Base-by-base conservation (phyloP, 306 rosid species). In the Sphenostylis stenocarpa region DNA sequence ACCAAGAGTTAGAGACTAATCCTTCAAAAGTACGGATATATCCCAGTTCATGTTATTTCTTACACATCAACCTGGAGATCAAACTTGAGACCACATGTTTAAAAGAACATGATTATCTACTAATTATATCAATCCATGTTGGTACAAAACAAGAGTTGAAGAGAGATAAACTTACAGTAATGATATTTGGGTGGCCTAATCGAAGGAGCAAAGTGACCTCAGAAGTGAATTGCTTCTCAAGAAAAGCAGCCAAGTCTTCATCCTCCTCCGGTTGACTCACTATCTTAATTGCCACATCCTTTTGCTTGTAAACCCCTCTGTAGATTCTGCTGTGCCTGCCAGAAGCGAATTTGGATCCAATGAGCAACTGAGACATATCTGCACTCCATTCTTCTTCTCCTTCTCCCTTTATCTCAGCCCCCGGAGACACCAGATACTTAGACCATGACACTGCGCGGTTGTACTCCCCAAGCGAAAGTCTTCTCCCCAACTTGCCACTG, bases 311-410 rank as follows among this genome's bases (percentile, higher is more conserved):
- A 4, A 89, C 75, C 0, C 99, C 99, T 84, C 92, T 91, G 78
- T 95, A 95, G 78, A 95, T 89, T 87, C 97, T 84, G 67, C 99
- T 95, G 24, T 95, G 98, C 3, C 93, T 90, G 1, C 97, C 99
- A 10, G 90, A 84, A 12, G 99, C 98, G 81, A 92, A 91, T 52
- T 87, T 96, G 19, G 85, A 79, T 15, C 98, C 99, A 76, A 96
- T 85, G 64, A 84, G 78, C 83, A 96, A 77, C 78, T 90, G 91
- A 7, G 99, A 96, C 94, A 95, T 86, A 24, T 95, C 99, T 2
- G 99, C 98, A 67, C 99, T 88, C 97, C 99, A 96, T 65, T 96
- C 97, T 21, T 90, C 93, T 77, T 90, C 98, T 13, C 90, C 97
- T n/a, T 86, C 93, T 1, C 91, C 97, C 51, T 96, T 96, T 2